phyloP scores from a whole-genome alignment of 306 rosid genomes.

The Cucumis sativus region DNA sequence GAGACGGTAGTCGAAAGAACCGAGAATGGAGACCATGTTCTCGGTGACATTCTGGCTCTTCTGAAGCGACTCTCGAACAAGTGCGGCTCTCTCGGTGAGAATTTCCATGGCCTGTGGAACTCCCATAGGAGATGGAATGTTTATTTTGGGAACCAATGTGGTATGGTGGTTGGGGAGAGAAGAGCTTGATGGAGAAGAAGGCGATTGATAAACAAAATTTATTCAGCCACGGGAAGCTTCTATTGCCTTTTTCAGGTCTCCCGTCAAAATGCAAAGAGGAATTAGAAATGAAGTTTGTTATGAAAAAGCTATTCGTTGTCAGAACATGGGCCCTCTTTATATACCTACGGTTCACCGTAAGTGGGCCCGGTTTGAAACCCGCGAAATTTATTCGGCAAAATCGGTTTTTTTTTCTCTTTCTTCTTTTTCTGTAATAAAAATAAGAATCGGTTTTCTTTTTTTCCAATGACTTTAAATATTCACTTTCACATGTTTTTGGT shows the following conservation, averaged over 20 bases:
- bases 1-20: slow-evolving; percentile 92
- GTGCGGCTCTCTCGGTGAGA: slow-evolving; percentile 45
- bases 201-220: neutral
- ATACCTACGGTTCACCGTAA: neutral
- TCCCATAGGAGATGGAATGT: slow-evolving; percentile 23
- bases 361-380: neutral
- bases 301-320: neutral
- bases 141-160: slow-evolving; percentile 9
- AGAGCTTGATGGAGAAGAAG: neutral
- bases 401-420: neutral
- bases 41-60: slow-evolving; percentile 70
- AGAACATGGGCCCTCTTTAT: neutral
- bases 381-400: neutral
- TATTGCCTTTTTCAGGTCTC: neutral
- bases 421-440: too few species aligned
- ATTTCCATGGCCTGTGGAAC: slow-evolving; percentile 49
- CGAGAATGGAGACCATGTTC: slow-evolving; percentile 78
- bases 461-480: too few species aligned
- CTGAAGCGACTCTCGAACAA: slow-evolving; percentile 55
- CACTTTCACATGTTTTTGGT: too few species aligned
- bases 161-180: slow-evolving; percentile 19
- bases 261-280: slow-evolving; percentile 5
- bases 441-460: too few species aligned
- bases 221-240: neutral
- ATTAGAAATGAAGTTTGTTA: slow-evolving; percentile 1